phyloP scores from a whole-genome alignment of 73 alveolate species.

The Paramecium sonneborni region DNA sequence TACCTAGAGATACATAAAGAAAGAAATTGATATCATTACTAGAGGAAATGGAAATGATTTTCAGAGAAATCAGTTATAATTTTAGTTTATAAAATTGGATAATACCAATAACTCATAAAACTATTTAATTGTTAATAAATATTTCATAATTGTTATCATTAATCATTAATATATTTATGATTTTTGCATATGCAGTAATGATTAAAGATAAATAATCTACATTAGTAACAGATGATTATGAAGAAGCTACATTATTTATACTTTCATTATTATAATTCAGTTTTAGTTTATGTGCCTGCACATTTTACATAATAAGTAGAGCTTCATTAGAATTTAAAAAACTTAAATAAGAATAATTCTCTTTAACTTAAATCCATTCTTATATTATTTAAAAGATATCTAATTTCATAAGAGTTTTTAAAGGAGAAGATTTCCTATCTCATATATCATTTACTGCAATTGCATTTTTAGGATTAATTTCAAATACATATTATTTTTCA shows the following conservation, averaged over 20 bases:
- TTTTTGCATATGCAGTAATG: neutral
- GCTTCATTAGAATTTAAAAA: constrained; percentile 30
- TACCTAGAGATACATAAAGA: constrained; percentile 21
- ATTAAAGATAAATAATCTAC: constrained; percentile 7
- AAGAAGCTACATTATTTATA: neutral
- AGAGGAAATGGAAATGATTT: neutral
- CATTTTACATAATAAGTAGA: neutral
- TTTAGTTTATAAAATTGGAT: neutral
- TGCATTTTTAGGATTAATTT: neutral
- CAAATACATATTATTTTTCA: neutral
- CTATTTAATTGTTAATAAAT: neutral
- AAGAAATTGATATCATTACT: neutral
- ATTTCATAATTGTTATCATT: neutral
- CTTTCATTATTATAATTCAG: neutral
- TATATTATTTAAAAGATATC: neutral
- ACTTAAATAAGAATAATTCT: neutral
- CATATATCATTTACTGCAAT: neutral
- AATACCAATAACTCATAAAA: neutral
- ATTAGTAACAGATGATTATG: neutral
- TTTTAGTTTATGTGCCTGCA: neutral
- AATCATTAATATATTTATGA: neutral
- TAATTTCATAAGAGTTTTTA: neutral
- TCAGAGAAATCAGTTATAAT: neutral
- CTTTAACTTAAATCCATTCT: neutral
- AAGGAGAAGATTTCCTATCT: neutral